Conservation (phyloP, 2,329 filamentous ascomycete species). For the Penicillium sp. region DNA sequence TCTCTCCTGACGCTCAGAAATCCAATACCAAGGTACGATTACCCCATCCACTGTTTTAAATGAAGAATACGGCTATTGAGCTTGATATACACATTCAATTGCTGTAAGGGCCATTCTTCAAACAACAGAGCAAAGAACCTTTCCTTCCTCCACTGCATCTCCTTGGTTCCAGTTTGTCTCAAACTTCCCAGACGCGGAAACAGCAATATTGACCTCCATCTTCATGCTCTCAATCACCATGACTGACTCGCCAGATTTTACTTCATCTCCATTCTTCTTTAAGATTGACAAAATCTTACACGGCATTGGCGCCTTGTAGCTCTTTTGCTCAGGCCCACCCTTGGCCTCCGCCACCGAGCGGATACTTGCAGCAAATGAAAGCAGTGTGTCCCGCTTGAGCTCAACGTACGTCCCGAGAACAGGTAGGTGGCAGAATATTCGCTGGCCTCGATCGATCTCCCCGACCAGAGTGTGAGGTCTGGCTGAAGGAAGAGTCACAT, state of each 20-base stretch:
- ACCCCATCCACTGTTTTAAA: too few species aligned
- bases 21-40: too few species aligned
- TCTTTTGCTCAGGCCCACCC: constrained; percentile 12
- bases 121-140: constrained; percentile 27
- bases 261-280: constrained; percentile 32
- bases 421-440: constrained; percentile 31
- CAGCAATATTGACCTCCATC: constrained; percentile 40
- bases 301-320: constrained; percentile 35
- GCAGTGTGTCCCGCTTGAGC: constrained; percentile 25
- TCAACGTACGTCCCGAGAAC: constrained; percentile 29
- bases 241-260: constrained; percentile 32
- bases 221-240: constrained; percentile 48
- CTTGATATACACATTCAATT: too few species aligned
- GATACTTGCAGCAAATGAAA: constrained; percentile 30
- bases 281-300: constrained; percentile 36
- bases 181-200: constrained; percentile 28
- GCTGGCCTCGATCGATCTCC: constrained; percentile 12
- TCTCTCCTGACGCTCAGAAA: too few species aligned
- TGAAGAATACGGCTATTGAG: too few species aligned
- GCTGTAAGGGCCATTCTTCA: too few species aligned
- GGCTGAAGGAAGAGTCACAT: background rate
- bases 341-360: constrained; percentile 15
- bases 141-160: constrained; percentile 36
- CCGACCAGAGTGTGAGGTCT: constrained; percentile 1
- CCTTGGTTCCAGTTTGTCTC: constrained; percentile 28